These are phyloP conservation scores for Helianthus tuberosus DNA, from an alignment of 129 eudicot genomes.

Conservation along the genomic window DNA sequence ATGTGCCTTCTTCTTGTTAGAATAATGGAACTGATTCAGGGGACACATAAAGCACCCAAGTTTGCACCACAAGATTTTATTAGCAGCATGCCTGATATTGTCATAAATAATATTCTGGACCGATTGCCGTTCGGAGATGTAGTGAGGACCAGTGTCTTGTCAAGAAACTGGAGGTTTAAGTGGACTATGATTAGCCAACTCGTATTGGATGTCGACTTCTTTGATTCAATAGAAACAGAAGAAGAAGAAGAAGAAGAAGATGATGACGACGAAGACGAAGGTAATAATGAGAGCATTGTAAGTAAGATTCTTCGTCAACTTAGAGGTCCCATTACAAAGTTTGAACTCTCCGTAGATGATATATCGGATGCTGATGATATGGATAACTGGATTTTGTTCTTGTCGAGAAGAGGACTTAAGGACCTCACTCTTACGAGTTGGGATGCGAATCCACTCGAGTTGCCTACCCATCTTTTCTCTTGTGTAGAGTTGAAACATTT, in stretches of 20 bases:
- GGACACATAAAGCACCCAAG: not conserved
- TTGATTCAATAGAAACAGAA: too few relatives aligned
- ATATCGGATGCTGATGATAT: not conserved
- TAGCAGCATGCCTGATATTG: slow-evolving; percentile 18
- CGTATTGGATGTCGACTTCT: slow-evolving; percentile 1
- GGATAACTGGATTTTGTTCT: not conserved
- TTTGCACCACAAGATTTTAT: slow-evolving; percentile 11
- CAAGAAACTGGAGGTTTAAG: not conserved
- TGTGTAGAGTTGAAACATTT: not conserved
- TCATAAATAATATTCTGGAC: slow-evolving; percentile 8
- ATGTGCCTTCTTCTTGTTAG: too few relatives aligned
- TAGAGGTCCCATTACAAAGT: slow-evolving; percentile 11
- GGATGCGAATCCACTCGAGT: not conserved
- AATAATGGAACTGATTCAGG: not conserved
- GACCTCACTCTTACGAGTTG: not conserved
- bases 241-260: too few relatives aligned
- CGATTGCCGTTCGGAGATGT: slow-evolving; percentile 2
- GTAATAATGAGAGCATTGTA: not conserved
- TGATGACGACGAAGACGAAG: too few relatives aligned
- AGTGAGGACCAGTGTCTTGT: slow-evolving; percentile 6
- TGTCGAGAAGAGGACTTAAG: not conserved
- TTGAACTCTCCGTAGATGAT: not conserved
- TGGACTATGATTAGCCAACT: slow-evolving; percentile 27
- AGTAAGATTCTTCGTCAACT: not conserved
- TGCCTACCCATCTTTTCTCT: not conserved